These are phyloP conservation scores for Articulospora tetracladia DNA, from an alignment of 495 filamentous ascomycete genomes.

Conservation along the genomic window DNA sequence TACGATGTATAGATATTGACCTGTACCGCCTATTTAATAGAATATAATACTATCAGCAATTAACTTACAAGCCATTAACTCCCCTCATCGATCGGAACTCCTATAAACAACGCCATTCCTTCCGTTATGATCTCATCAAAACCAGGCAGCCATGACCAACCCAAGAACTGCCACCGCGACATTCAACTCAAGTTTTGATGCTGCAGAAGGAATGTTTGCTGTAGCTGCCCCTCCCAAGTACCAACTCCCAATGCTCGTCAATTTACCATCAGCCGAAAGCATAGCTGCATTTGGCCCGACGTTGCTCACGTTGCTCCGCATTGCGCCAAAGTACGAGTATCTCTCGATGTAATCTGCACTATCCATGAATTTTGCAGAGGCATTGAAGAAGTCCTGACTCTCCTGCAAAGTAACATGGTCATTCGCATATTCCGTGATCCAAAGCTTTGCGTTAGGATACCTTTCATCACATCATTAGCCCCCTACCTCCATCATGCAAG, in stretches of 20 bases:
- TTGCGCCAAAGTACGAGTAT: conserved; percentile 70
- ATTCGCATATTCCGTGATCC: conserved; percentile 66
- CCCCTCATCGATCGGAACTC: too few species aligned
- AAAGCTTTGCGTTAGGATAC: conserved; percentile 54
- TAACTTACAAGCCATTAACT: too few species aligned
- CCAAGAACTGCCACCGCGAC: too few species aligned
- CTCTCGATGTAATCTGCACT: conserved; percentile 48
- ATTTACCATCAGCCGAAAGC: conserved; percentile 50
- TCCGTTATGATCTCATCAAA: too few species aligned
- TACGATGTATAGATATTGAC: too few species aligned
- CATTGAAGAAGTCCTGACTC: conserved; percentile 63
- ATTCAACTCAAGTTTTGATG: not conserved
- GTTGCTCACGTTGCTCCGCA: conserved; percentile 58
- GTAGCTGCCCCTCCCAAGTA: conserved; percentile 54
- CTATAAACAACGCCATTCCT: too few species aligned
- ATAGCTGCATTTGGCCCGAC: conserved; percentile 62
- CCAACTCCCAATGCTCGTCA: conserved; percentile 70
- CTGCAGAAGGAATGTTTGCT: conserved; percentile 25
- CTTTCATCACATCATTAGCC: not conserved
- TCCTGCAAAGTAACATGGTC: conserved; percentile 31
- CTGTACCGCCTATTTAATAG: too few species aligned
- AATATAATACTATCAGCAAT: too few species aligned
- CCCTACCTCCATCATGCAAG: not conserved
- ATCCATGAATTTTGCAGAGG: conserved; percentile 57
- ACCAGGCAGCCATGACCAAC: too few species aligned